phyloP scores from a whole-genome alignment of 1,284 basidiomycete genomes.

The Ceratobasidium papillatum region DNA sequence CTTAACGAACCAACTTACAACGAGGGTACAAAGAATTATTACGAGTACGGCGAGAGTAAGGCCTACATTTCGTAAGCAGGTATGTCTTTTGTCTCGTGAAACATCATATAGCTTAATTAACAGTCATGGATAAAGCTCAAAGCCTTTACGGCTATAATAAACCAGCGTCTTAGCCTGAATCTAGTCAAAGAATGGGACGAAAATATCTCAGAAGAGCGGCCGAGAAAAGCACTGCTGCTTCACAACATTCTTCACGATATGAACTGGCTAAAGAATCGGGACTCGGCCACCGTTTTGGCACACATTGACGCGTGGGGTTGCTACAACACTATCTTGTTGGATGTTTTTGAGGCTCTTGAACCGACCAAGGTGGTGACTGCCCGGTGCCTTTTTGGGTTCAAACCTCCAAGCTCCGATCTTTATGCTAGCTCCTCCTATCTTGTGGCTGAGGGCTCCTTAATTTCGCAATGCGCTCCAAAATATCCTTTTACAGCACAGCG shows the following conservation, averaged over 20 bases:
- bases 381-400: conserved; percentile 17
- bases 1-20: not conserved
- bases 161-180: not conserved
- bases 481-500: not conserved
- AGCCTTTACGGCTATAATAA: not conserved
- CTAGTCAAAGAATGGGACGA: not conserved
- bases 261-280: conserved; percentile 5
- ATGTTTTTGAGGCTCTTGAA: not conserved
- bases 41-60: not conserved
- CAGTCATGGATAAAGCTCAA: not conserved
- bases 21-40: not conserved
- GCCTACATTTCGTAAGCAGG: not conserved
- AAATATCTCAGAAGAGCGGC: not conserved
- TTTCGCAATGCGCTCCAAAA: not conserved
- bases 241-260: not conserved
- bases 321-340: not conserved
- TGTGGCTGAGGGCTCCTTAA: conserved; percentile 9
- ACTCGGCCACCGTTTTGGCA: not conserved
- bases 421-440: not conserved
- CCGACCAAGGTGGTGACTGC: not conserved
- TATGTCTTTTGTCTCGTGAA: not conserved
- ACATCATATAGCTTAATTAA: not conserved
- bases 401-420: not conserved
- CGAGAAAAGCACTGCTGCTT: not conserved
- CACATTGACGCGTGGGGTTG: not conserved